Evolutionary conservation across 2,329 filamentous ascomycete genomes (phyloP).

Genomic region (Colletotrichum spaethianum): DNA sequence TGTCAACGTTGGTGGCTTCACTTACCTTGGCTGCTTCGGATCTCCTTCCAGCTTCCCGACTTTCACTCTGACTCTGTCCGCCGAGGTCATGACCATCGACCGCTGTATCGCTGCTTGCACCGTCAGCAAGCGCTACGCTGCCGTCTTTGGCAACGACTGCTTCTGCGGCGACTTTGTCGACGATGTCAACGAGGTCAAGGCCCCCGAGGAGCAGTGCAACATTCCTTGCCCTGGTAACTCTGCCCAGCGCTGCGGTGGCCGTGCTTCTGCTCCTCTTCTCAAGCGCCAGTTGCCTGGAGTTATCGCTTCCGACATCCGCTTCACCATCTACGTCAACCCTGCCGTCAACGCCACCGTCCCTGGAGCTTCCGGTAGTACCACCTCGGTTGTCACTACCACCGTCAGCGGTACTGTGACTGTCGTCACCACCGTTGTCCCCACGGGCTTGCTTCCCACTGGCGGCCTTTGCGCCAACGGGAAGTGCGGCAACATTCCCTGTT

Average conservation of each 20-base stretch:
- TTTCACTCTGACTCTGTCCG: slow-evolving; percentile 43
- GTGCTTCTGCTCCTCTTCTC: slow-evolving; percentile 27
- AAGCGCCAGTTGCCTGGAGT: slow-evolving; percentile 20
- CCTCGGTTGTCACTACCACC: slow-evolving; percentile 8
- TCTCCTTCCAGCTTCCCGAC: slow-evolving; percentile 47
- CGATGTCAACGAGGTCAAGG: slow-evolving; percentile 30
- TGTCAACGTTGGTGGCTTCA: slow-evolving; percentile 41
- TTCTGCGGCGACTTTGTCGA: slow-evolving; percentile 44
- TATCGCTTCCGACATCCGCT: slow-evolving; percentile 22
- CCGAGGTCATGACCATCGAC: slow-evolving; percentile 43
- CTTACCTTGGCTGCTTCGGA: slow-evolving; percentile 48
- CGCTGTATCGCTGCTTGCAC: slow-evolving; percentile 47
- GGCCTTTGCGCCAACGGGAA: slow-evolving; percentile 14
- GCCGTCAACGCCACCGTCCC: slow-evolving; percentile 17
- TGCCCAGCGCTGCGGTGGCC: slow-evolving; percentile 59
- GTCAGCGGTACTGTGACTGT: slow-evolving; percentile 12
- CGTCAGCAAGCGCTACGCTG: slow-evolving; percentile 33
- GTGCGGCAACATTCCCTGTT: slow-evolving; percentile 36
- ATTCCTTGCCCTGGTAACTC: slow-evolving; percentile 57
- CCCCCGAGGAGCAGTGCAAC: slow-evolving; percentile 49
- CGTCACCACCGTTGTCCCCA: slow-evolving; percentile 27
- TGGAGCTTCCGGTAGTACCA: no score
- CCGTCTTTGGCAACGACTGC: slow-evolving; percentile 41
- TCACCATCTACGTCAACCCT: slow-evolving; percentile 32
- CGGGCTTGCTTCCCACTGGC: not conserved